Evolutionary conservation across 495 filamentous ascomycete genomes (phyloP).

Genomic region (Penicillium subrubescens): DNA sequence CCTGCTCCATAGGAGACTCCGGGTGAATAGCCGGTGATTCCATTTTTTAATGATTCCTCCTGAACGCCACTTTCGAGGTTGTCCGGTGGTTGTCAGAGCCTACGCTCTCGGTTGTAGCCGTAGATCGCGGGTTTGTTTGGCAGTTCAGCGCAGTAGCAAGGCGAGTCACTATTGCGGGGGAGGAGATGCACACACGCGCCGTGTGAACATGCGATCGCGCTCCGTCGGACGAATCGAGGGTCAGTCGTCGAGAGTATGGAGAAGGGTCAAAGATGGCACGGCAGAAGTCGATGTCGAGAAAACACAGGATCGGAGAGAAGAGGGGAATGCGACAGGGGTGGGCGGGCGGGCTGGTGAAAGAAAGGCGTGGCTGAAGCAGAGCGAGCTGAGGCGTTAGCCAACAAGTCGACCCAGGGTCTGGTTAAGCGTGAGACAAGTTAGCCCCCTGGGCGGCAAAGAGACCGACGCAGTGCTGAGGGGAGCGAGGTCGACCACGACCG

Average conservation of each 20-base stretch:
- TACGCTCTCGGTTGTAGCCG: neutral
- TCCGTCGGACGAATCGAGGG: slow-evolving; percentile 1
- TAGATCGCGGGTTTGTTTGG: neutral
- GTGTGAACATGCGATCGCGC: neutral
- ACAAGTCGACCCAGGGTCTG: slow-evolving; percentile 6
- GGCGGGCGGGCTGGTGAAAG: slow-evolving; percentile 19
- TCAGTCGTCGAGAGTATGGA: neutral
- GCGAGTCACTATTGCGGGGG: neutral
- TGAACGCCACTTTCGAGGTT: neutral
- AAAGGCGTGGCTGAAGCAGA: slow-evolving; percentile 30
- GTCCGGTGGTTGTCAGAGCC: neutral
- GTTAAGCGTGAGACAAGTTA: slow-evolving; percentile 25
- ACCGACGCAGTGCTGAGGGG: slow-evolving; percentile 12
- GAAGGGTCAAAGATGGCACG: neutral
- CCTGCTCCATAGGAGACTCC: slow-evolving; percentile 82
- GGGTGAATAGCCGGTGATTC: slow-evolving; percentile 59
- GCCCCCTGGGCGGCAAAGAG: neutral
- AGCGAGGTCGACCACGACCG: slow-evolving; percentile 3
- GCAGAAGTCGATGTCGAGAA: neutral
- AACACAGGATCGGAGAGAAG: slow-evolving; percentile 21
- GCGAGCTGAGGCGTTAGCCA: slow-evolving; percentile 13
- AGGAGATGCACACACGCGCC: neutral
- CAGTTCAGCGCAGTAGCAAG: neutral
- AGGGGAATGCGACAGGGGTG: slow-evolving; percentile 29
- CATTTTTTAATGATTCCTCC: slow-evolving; percentile 31